These are phyloP conservation scores for Nannochloropsis salina DNA, from an alignment of 108 stramenopile genomes.

Conservation along the genomic window DNA sequence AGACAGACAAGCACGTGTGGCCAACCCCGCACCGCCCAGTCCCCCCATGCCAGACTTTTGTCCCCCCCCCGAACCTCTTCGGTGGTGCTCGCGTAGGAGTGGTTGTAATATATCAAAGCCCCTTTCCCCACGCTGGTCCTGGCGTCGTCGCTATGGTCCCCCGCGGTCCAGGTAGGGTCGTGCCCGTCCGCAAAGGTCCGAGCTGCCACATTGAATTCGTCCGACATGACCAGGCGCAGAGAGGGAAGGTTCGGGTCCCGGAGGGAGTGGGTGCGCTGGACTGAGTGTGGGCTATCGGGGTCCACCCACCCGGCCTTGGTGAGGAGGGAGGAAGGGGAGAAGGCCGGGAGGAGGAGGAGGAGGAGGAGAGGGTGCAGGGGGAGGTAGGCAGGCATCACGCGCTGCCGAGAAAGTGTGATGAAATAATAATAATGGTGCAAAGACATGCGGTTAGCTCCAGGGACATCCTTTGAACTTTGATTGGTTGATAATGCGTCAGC, in stretches of 20 bases:
- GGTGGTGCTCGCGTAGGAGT: slow-evolving; percentile 63
- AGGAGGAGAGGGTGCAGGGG: slow-evolving; percentile 2
- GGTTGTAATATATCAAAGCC: slow-evolving; percentile 83
- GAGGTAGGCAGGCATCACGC: neutral
- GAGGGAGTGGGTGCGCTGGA: slow-evolving; percentile 49
- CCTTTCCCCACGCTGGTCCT: slow-evolving; percentile 58
- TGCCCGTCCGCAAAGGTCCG: slow-evolving; percentile 78
- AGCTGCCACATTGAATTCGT: slow-evolving; percentile 76
- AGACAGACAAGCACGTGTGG: neutral
- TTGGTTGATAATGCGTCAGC: neutral
- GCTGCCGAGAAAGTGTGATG: no score
- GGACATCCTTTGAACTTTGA: neutral
- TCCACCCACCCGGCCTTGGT: slow-evolving; percentile 76
- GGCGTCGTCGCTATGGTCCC: slow-evolving; percentile 96
- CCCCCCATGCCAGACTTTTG: neutral
- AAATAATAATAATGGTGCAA: no score
- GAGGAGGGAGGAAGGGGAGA: neutral
- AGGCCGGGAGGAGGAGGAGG: neutral
- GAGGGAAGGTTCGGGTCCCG: neutral
- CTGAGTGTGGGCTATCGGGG: slow-evolving; percentile 73
- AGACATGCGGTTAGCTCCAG: no score
- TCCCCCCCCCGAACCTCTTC: slow-evolving; percentile 38
- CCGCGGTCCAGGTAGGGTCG: slow-evolving; percentile 91
- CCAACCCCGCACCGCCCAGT: neutral
- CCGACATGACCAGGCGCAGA: slow-evolving; percentile 72